phyloP scores from a whole-genome alignment of 345 rosid species.

The Cardamine resedifolia region DNA sequence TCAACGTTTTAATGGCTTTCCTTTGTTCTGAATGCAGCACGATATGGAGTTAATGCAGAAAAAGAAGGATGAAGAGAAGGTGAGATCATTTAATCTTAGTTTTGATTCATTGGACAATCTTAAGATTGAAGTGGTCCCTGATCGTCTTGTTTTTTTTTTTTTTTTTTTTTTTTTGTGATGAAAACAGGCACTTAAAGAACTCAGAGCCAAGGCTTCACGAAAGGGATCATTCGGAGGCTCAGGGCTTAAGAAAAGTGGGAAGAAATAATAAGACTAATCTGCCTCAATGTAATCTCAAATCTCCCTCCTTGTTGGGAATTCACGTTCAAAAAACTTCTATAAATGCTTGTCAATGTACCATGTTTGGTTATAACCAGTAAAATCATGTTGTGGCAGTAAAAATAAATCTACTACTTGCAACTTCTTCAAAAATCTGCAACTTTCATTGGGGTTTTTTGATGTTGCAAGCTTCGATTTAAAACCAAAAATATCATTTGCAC shows the following conservation, averaged over 20 bases:
- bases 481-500: not conserved
- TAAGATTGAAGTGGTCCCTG: not conserved
- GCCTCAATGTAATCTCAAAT: not conserved
- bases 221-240: slow-evolving; percentile 84
- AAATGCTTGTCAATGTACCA: not conserved
- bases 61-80: slow-evolving; percentile 59
- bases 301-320: slow-evolving; percentile 10
- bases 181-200: slow-evolving; percentile 79
- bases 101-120: not conserved
- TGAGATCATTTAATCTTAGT: not conserved
- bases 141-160: no score
- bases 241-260: slow-evolving; percentile 96
- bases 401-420: not conserved
- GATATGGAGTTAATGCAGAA: slow-evolving; percentile 62
- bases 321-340: not conserved
- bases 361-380: not conserved
- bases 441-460: not conserved
- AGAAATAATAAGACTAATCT: slow-evolving; percentile 51
- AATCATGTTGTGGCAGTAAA: not conserved
- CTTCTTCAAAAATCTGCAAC: no score
- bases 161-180: not conserved
- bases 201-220: slow-evolving; percentile 74
- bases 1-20: not conserved
- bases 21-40: slow-evolving; percentile 33
- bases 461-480: not conserved